phyloP scores from a whole-genome alignment of 805 yeast genomes.

The Maudiozyma serrabonitensis region DNA sequence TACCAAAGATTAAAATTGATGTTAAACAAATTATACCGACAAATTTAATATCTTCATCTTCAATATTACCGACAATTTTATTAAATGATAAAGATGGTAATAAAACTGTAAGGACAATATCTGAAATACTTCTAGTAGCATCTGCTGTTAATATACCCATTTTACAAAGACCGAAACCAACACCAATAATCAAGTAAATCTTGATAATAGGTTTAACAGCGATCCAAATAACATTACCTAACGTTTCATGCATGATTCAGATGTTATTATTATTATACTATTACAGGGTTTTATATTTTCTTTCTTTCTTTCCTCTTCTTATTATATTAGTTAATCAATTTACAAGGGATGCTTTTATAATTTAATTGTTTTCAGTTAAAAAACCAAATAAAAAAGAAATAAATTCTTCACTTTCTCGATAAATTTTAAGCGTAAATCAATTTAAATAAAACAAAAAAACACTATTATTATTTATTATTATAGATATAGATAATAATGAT shows the following conservation, averaged over 20 bases:
- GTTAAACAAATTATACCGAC: conserved; percentile 54
- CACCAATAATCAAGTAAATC: conserved; percentile 58
- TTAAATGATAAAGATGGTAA: conserved; percentile 60
- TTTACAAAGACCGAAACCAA: conserved; percentile 56
- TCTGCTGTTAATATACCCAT: conserved; percentile 51
- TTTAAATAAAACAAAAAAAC: too few species aligned
- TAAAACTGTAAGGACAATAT: conserved; percentile 48
- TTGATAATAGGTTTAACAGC: conserved; percentile 71
- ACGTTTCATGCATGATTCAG: conserved; percentile 13
- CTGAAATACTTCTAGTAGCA: conserved; percentile 54
- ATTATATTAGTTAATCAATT: too few species aligned
- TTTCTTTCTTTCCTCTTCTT: too few species aligned
- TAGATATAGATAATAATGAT: too few species aligned
- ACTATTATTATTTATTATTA: too few species aligned
- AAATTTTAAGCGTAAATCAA: too few species aligned
- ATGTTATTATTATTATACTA: background rate
- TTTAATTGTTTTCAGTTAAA: too few species aligned
- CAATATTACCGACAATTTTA: conserved; percentile 51
- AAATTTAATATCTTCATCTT: conserved; percentile 54
- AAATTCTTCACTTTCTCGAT: too few species aligned
- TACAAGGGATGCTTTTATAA: too few species aligned
- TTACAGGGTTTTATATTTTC: background rate
- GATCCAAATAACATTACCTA: conserved; percentile 31
- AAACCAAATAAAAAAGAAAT: too few species aligned
- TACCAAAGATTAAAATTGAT: conserved; percentile 40